Percentiles rank a stretch among this genome's conserved stretches.
Conservation (phyloP, 208 protist species). For the Endotrypanum monterogeii region DNA sequence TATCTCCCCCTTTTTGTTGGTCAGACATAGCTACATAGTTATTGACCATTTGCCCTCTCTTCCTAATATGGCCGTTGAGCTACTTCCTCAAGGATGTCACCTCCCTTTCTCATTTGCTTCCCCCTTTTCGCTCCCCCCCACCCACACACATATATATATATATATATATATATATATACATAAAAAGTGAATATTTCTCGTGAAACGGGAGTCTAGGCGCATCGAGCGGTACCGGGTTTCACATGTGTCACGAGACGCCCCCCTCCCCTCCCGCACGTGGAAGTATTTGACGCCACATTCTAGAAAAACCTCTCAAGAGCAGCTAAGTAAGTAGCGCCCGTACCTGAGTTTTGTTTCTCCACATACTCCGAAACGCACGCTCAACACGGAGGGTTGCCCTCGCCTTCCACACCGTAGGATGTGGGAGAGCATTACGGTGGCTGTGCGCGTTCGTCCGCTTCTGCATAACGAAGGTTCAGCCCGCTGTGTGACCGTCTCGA, state of each 20-base stretch:
- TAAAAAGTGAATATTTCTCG: background rate
- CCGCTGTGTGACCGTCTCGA: constrained; percentile 49
- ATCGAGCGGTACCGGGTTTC: background rate
- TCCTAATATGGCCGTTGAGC: background rate
- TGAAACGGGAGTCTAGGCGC: background rate
- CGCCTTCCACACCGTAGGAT: constrained; percentile 9
- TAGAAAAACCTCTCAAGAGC: background rate
- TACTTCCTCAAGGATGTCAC: no score
- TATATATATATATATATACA: no score
- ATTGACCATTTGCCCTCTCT: background rate
- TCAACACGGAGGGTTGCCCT: background rate
- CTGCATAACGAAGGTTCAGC: constrained; percentile 63
- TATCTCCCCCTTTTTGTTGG: background rate
- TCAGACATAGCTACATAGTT: no score
- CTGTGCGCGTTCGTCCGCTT: constrained; percentile 89
- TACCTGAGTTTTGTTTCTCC: background rate
- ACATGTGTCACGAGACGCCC: background rate
- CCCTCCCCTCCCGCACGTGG: background rate
- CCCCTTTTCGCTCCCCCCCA: background rate
- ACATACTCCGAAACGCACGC: no score
- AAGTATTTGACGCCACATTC: background rate
- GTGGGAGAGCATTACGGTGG: constrained; percentile 80
- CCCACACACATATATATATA: background rate
- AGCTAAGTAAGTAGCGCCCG: background rate
- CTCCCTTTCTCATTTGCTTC: no score